A percentile compares a stretch with the other conserved stretches of the same genome.
These are phyloP conservation scores for Chaetomium olivaceum DNA, from an alignment of 2,329 filamentous ascomycete species.

Conservation along the genomic window DNA sequence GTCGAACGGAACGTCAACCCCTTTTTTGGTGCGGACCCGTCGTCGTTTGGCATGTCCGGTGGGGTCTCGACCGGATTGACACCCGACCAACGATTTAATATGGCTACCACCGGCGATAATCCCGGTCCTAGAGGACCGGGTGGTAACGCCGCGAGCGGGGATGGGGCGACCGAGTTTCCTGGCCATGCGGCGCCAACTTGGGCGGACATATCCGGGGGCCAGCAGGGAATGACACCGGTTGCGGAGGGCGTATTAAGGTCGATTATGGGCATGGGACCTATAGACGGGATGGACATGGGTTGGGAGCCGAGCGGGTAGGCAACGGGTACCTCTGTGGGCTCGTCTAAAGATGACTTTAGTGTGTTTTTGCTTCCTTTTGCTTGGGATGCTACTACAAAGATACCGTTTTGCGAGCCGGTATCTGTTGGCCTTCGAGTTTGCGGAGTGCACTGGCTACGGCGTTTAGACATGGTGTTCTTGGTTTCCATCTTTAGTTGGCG, in stretches of 20 bases:
- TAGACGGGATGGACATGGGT: slow-evolving; percentile 59
- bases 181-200: slow-evolving; percentile 50
- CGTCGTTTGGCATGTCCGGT: slow-evolving; percentile 40
- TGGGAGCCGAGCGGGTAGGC: slow-evolving; percentile 44
- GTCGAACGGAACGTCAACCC: slow-evolving; percentile 41
- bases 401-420: slow-evolving; percentile 2
- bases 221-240: slow-evolving; percentile 54
- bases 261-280: slow-evolving; percentile 59
- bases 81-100: slow-evolving; percentile 39
- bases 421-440: background rate
- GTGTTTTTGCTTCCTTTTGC: background rate
- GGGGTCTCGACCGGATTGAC: slow-evolving; percentile 36
- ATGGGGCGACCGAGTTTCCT: slow-evolving; percentile 39
- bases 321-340: background rate
- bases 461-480: background rate
- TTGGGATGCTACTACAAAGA: slow-evolving; percentile 1
- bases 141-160: background rate
- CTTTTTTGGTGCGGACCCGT: slow-evolving; percentile 43
- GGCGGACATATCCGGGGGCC: slow-evolving; percentile 44
- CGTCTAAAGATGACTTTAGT: background rate
- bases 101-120: slow-evolving; percentile 32
- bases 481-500: background rate
- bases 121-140: background rate
- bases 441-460: background rate
- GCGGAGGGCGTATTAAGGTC: slow-evolving; percentile 59